Conservation (phyloP, 2,329 filamentous ascomycete species). For the Monilinia fructigena region DNA sequence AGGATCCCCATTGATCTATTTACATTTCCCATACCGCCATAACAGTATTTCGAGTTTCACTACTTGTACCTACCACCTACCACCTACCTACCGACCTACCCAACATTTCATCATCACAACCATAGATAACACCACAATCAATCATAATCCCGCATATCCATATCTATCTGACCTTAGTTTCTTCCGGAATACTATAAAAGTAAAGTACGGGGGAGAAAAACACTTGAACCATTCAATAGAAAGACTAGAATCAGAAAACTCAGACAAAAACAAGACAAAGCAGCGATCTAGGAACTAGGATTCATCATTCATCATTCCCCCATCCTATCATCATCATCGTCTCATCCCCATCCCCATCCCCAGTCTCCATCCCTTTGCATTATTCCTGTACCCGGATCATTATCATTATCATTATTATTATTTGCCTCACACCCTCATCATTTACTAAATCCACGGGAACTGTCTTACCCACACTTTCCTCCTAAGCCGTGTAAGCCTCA, state of each 20-base stretch:
- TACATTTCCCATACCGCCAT: not conserved
- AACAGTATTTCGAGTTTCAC: constrained; percentile 2
- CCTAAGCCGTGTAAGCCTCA: not conserved
- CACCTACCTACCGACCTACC: too few species aligned
- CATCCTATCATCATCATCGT: too few species aligned
- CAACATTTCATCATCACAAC: not conserved
- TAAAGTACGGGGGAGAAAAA: constrained; percentile 7
- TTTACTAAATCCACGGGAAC: constrained; percentile 4
- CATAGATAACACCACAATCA: constrained; percentile 5
- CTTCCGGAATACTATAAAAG: not conserved
- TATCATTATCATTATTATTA: too few species aligned
- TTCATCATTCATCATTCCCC: too few species aligned
- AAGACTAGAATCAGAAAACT: constrained; percentile 1
- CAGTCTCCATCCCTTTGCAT: constrained; percentile 4
- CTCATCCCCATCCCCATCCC: not conserved
- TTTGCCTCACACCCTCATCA: constrained; percentile 5
- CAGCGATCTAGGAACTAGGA: not conserved
- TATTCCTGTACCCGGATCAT: not conserved
- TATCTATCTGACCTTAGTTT: not conserved
- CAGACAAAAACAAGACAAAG: not conserved
- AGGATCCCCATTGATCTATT: not conserved
- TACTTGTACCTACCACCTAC: not conserved
- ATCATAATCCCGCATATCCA: not conserved
- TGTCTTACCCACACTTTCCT: constrained; percentile 9
- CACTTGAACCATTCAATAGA: not conserved